Base-by-base conservation (phyloP, 768 basidiomycete genomes). In the Mycena floridula region DNA sequence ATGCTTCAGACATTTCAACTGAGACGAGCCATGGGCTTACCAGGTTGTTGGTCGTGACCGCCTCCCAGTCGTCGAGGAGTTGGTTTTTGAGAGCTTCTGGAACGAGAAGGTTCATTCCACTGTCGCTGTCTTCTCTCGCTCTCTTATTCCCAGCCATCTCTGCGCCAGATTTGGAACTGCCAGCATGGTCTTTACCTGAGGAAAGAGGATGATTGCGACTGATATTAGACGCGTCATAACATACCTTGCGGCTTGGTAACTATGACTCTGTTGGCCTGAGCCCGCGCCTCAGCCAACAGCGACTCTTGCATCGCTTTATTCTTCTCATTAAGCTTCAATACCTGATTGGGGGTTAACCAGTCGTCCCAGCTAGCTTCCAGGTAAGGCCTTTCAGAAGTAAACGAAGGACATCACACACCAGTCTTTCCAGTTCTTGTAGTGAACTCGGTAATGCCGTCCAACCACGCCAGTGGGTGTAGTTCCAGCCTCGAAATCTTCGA, bases 391-490 rank as follows among this genome's bases (percentile, higher is more conserved):
- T 37, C 18, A 21, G 36, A 50, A n/a, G n/a, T n/a, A 30, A 39
- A 27, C 23, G 12, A 28, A 37, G 40, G 15, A 25, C 30, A 38
- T 40, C 23, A 25, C 79, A 52, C 59, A 94, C 91, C 89, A 94
- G 63, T 91, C 88, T 62, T 97, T 99, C 96, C 96, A 99, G 8
- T 95, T 95, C 64, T 97, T 96, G 74, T 99, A 99, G 63, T 99
- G 96, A 28, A 99, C 94, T 48, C 88, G 84, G 65, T 90, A 97
- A 55, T 95, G 90, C 3, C 81, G 77, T 5, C 94, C 95, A 3
- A 76, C 62, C 8, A 63, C 60, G 5, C 81, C 79, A 5, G 77
- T 73, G 32, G 77, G 70, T 1, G 82, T 76, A 44, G 70, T 81
- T 15, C 69, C 63, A 53, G 84, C 82, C 47, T 82, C 79, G 65